Evolutionary conservation across 1,284 basidiomycete species (phyloP), one percentile per base, ranked within the genome.

Genomic region (Marasmius tenuissimus): DNA sequence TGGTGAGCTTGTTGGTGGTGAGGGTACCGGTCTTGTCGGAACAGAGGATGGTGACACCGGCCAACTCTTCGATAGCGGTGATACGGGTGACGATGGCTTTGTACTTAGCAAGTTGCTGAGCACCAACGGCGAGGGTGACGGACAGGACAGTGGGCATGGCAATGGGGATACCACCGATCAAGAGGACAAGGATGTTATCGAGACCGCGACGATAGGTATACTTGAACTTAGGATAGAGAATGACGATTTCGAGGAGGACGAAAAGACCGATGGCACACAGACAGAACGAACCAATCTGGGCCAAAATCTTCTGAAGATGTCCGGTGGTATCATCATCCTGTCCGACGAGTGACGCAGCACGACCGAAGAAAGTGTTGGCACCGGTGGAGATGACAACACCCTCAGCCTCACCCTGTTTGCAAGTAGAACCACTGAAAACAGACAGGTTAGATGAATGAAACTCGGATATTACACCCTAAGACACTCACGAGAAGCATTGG

Each of bases 91-190:
- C 96, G 68, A 97, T 97, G 66, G 95, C 96, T 85, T 98, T 96
- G 86, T 97, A 94, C 85, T 96, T 97, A 72, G 96, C 96, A 69
- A 98, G 90, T 76, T 98, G 96, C 80, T 97, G 94, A 62, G 96
- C 96, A 81, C 96, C 96, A 75, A 98, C 96, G 66, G 96, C 96
- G 73, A 98, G 93, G 40, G 96, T 97, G 79, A 97, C 95, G 62
- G 95, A 96, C 67, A 97, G 79, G 69, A 98, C 96, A 68, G 94
- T 97, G 70, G 96, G 96, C 95, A 98, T 97, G 75, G 95, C 96
- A 80, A 97, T 97, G 73, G 96, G 96, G 73, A 98, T 97, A 86
- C 96, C 96, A 85, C 96, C 94, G 80, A 98, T 97, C 85, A 98
- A 85, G 75, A 97, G 92, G 69, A 97, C 94, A 55, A 97, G 87